A percentile compares a stretch with the other conserved stretches of the same genome.
Conservation (phyloP, 805 yeast species). For the Groenewaldozyma salmanticensis region DNA sequence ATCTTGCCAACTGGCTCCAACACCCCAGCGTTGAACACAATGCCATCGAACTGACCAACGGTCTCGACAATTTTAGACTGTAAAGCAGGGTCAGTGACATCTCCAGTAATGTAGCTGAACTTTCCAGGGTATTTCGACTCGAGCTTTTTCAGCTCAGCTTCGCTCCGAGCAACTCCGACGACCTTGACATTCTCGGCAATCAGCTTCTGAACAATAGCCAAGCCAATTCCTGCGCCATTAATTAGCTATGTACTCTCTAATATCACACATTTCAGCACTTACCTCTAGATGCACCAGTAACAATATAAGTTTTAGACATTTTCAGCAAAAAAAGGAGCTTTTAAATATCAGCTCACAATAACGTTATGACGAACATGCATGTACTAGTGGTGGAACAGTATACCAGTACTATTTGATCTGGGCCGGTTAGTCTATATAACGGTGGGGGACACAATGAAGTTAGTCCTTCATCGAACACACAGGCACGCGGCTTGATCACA, state of each 20-base stretch:
- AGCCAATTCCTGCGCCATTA: constrained; percentile 66
- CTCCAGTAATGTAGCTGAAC: constrained; percentile 38
- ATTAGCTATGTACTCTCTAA: neutral
- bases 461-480: no score
- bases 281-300: constrained; percentile 32
- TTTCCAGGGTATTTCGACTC: neutral
- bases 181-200: constrained; percentile 38
- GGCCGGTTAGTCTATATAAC: no score
- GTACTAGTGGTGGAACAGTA: no score
- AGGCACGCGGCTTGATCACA: no score
- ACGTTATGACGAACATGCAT: no score
- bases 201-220: constrained; percentile 49
- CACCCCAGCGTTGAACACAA: constrained; percentile 65
- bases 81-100: constrained; percentile 35
- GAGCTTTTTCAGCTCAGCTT: constrained; percentile 23
- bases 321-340: no score
- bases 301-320: constrained; percentile 20
- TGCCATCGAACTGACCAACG: constrained; percentile 43
- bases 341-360: no score
- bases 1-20: constrained; percentile 61
- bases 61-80: constrained; percentile 30
- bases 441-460: no score
- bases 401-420: no score
- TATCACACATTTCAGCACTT: constrained; percentile 2
- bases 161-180: constrained; percentile 67